Base-by-base conservation (phyloP, 768 basidiomycete genomes). In the Rhodotorula taiwanensis region DNA sequence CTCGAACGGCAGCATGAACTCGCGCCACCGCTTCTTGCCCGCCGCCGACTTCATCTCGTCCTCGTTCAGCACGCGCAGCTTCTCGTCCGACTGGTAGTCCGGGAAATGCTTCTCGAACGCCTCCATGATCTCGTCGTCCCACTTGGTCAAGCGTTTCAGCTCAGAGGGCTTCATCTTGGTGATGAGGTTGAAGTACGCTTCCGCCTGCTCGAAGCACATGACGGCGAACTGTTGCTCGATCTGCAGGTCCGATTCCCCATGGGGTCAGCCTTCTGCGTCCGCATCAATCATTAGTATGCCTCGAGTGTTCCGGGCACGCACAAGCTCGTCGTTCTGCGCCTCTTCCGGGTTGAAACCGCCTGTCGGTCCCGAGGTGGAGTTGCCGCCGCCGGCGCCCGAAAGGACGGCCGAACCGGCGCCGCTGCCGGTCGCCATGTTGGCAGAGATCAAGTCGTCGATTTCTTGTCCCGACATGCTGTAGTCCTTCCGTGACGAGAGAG, bases 211-310 rank as follows among this genome's bases (percentile, higher is more conserved):
- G 55, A 98, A 92, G 18, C 91, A 89, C 76, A 86, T 89, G 59
- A 99, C 94, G 30, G 89, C 89, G 74, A 92, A 91, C 86, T 95
- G 92, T 81, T 92, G 93, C 79, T 97, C 94, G 66, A 99, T 94
- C 89, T 91, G n/a, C 20, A 7, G 8, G 11, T 4, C 0, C 28
- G 36, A 16, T 16, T 10, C 9, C 10, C 1, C 34, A 44, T 10
- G 20, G 7, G 23, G 49, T 4, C 7, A 20, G 25, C 11, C 7
- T 3, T 13, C 44, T 57, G 48, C 62, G 52, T 27, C 52, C 47
- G 7, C 18, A 2, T 27, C 33, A 16, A 21, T 43, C 42, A 7
- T 43, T 20, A 43, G 42, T 7, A 43, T 20, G 20, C 7, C 42
- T 20, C 9, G 21, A 43, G 42, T 11, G 13, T 7, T 7, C 42